A percentile compares a stretch with the other conserved stretches of the same genome.
phyloP scores from a whole-genome alignment of 2,329 filamentous ascomycete genomes.

The Aureobasidium vineae region DNA sequence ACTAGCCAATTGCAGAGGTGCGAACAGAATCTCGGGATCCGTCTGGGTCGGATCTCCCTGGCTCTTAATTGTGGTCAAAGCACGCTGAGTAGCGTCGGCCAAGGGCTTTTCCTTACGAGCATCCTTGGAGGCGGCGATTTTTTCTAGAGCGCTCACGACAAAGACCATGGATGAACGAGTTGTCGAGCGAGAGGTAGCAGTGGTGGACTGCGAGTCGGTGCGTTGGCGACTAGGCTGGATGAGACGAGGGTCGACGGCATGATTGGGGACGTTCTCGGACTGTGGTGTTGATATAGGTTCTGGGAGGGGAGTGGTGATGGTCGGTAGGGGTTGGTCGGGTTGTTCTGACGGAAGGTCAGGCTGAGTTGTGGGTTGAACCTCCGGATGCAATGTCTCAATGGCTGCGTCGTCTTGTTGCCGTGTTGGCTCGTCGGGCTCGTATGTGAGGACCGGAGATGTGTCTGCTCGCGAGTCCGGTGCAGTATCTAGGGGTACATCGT shows the following conservation, averaged over 20 bases:
- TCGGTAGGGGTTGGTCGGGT: constrained; percentile 1
- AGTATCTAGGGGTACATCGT: constrained; percentile 14
- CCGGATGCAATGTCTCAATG: neutral
- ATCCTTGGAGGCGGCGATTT: constrained; percentile 88
- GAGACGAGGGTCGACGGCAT: constrained; percentile 10
- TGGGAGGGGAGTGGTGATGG: constrained; percentile 3
- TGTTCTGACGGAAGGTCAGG: neutral
- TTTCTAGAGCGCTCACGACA: constrained; percentile 88
- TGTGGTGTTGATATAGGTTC: constrained; percentile 6
- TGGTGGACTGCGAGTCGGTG: constrained; percentile 62
- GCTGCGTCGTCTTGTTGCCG: neutral
- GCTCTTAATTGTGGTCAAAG: constrained; percentile 77
- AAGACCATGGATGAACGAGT: constrained; percentile 94
- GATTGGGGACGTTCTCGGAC: neutral
- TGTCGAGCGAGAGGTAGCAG: constrained; percentile 49
- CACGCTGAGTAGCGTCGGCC: constrained; percentile 74
- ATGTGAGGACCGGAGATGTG: neutral
- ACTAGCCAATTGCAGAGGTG: constrained; percentile 84
- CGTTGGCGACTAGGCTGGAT: constrained; percentile 43
- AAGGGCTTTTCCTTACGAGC: constrained; percentile 83
- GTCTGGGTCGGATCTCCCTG: constrained; percentile 75
- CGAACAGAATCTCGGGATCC: constrained; percentile 88
- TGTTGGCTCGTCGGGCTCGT: neutral
- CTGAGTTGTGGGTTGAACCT: neutral
- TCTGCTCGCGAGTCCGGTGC: neutral